Evolutionary conservation across 352 stramenopile species (phyloP).

Genomic region (Phytophthora europaea): DNA sequence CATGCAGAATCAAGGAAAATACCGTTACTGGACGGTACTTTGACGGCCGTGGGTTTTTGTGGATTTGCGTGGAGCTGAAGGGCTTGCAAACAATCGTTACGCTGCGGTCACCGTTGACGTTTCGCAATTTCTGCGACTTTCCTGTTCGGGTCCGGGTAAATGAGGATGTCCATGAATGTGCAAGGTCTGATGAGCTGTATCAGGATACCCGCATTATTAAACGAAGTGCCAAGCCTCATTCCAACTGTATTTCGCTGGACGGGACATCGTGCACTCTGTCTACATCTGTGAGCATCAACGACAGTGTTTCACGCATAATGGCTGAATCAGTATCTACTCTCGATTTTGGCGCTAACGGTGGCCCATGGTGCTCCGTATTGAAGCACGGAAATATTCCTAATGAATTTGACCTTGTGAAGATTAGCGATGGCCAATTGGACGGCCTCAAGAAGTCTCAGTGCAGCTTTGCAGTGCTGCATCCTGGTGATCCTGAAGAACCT

Average conservation of each 20-base stretch:
- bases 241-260: conserved; percentile 47
- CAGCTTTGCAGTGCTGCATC: conserved; percentile 37
- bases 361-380: conserved; percentile 42
- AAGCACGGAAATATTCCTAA: conserved; percentile 36
- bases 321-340: conserved; percentile 40
- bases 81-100: conserved; percentile 69
- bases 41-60: conserved; percentile 63
- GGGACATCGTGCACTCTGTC: conserved; percentile 36
- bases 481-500: conserved; percentile 17
- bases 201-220: conserved; percentile 13
- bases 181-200: conserved; percentile 17
- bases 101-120: conserved; percentile 55
- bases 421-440: conserved; percentile 29
- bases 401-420: conserved; percentile 67
- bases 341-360: conserved; percentile 35
- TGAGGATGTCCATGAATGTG: conserved; percentile 15
- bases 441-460: conserved; percentile 23
- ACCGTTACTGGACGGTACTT: conserved; percentile 70
- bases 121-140: conserved; percentile 60
- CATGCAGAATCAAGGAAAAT: conserved; percentile 72
- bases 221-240: conserved; percentile 11
- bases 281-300: background rate
- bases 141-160: conserved; percentile 51
- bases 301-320: conserved; percentile 41
- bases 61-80: conserved; percentile 69